Percentiles rank a stretch among this genome's conserved stretches.
phyloP scores from a whole-genome alignment of 164 flowering plant genomes.

The Vitis rupestris region DNA sequence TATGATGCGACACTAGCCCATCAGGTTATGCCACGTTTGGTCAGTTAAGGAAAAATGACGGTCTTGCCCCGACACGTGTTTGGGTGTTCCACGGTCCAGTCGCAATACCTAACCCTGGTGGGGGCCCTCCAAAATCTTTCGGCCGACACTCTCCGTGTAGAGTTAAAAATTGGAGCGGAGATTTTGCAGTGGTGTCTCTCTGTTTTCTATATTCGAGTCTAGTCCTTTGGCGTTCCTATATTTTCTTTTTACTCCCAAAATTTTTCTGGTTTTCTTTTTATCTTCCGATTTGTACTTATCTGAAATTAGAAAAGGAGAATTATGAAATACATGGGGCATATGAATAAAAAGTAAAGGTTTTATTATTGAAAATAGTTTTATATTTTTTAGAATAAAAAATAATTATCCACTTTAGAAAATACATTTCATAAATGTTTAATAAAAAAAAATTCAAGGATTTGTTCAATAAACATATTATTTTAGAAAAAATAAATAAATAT shows the following conservation, averaged over 20 bases:
- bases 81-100: conserved; percentile 3
- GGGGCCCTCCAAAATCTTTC: conserved; percentile 14
- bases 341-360: too few relatives aligned
- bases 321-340: too few relatives aligned
- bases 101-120: conserved; percentile 12
- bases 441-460: too few relatives aligned
- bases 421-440: too few relatives aligned
- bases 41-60: neutral
- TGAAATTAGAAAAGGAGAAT: too few relatives aligned
- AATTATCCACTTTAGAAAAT: too few relatives aligned
- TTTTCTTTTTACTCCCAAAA: neutral
- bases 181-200: conserved; percentile 1
- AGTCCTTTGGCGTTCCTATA: too few relatives aligned
- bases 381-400: too few relatives aligned
- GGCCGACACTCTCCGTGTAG: conserved; percentile 20
- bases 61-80: conserved; percentile 10
- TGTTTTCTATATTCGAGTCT: neutral
- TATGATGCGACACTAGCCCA: neutral
- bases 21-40: conserved; percentile 7
- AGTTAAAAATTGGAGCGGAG: neutral
- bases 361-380: too few relatives aligned
- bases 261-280: too few relatives aligned
- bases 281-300: neutral
- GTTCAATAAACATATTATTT: too few relatives aligned
- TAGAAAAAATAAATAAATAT: too few relatives aligned